Conservation (phyloP, 179 eudicot genomes). For the Camellia oleifera region DNA sequence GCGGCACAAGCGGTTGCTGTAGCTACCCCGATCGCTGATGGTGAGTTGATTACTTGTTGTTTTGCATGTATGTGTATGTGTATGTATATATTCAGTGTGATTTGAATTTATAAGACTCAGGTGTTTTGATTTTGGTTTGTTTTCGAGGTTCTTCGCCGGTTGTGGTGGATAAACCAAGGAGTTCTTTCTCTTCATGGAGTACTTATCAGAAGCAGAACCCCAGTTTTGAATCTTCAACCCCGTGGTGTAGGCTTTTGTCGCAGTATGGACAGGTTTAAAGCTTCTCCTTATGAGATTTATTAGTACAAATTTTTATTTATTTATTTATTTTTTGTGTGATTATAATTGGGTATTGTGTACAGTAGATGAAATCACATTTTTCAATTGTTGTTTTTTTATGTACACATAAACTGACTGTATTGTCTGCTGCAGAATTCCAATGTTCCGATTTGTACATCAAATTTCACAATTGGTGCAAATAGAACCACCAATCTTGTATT, state of each 20-base stretch:
- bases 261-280: constrained; percentile 63
- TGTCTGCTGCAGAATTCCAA: constrained; percentile 52
- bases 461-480: constrained; percentile 62
- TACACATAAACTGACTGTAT: constrained; percentile 12
- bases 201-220: constrained; percentile 38
- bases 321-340: not conserved
- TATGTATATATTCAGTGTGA: not conserved
- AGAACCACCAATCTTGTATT: constrained; percentile 48
- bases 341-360: not conserved
- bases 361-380: not conserved
- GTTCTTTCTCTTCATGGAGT: constrained; percentile 46
- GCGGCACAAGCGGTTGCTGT: constrained; percentile 23
- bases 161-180: constrained; percentile 42
- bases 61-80: not conserved
- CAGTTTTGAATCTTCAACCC: constrained; percentile 40
- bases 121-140: not conserved
- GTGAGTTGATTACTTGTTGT: constrained; percentile 21
- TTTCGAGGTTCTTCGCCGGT: constrained; percentile 38
- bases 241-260: constrained; percentile 89
- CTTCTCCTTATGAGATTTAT: not conserved
- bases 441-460: constrained; percentile 39
- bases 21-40: constrained; percentile 43
- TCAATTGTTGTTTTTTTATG: not conserved
- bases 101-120: not conserved
- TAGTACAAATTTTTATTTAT: not conserved